Evolutionary conservation across 805 yeast genomes (phyloP), one percentile per base, ranked within the genome.

Genomic region (Metschnikowia gelsemii): DNA sequence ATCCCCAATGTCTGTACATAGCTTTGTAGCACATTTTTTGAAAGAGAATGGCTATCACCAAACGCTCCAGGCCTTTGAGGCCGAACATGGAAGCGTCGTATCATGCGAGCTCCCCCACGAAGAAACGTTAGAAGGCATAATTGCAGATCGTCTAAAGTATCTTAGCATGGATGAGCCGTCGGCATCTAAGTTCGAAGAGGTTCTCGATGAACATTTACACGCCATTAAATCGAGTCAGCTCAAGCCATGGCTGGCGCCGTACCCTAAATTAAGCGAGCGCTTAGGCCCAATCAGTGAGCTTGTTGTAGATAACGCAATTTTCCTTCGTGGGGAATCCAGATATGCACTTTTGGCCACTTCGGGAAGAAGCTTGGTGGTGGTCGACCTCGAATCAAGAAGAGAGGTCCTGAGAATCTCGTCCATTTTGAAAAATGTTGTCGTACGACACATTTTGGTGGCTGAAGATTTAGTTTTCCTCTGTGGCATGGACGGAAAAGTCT

Each of bases 21-120:
- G 51, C 28, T 58, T 82, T 23, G 66, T 84, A 9, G 88, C 86
- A 0, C 78, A 79, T 22, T 84, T 76, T 49, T 66, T 84, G n/a
- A 57, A 68, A 21, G 62, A 69, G n/a, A 68, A 78, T 21, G 76
- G 78, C 0, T 72, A 69, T 34, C 46, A 41, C 1, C 63, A 62
- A 0, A 76, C 90, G 0, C 58, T 82, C 11, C 54, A 59, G n/a
- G 52, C 64, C 2, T 76, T 82, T 35, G 75, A 79, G 47, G 46
- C 51, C 12, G 82, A 78, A 42, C 54, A 67, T 33, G 75, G 77
- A 8, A 58, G 45, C 31, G 61, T 67, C 4, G 57, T 71, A 13
- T 38, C 39, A 27, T 21, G 51, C 1, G 46, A 41, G 2, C 41
- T 42, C 8, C 43, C 62, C 2, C 41, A 38, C 12, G 68, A 61